A percentile compares a stretch with the other conserved stretches of the same genome.
These are phyloP conservation scores for Chalara sp. DNA, from an alignment of 2,329 filamentous ascomycete genomes.

Conservation along the genomic window DNA sequence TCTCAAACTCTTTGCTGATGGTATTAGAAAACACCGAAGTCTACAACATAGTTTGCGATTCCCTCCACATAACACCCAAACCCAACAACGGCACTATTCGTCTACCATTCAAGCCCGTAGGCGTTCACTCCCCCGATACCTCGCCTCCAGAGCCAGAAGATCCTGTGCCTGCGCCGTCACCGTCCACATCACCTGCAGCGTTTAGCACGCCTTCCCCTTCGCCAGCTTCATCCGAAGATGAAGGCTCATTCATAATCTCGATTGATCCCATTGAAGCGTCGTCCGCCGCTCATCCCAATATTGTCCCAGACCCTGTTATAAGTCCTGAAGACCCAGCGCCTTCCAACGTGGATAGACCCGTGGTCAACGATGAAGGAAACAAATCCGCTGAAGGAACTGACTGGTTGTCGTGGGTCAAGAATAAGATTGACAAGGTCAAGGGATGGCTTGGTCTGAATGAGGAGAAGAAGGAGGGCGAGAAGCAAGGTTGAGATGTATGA, in stretches of 20 bases:
- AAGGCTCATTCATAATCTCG: not conserved
- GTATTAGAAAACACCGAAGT: conserved; percentile 80
- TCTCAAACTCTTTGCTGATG: conserved; percentile 18
- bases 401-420: not conserved
- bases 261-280: not conserved
- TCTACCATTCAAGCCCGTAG: conserved; percentile 48
- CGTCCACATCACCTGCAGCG: not conserved
- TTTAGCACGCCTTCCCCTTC: not conserved
- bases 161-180: conserved; percentile 27
- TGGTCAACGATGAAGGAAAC: not conserved
- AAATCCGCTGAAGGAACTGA: not conserved
- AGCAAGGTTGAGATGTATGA: not conserved
- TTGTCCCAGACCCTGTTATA: not conserved
- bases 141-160: conserved; percentile 46
- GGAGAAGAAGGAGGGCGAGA: not conserved
- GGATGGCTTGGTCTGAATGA: not conserved
- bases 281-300: not conserved
- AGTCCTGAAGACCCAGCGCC: not conserved
- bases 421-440: not conserved
- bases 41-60: conserved; percentile 92
- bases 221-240: not conserved
- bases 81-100: conserved; percentile 85
- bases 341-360: not conserved
- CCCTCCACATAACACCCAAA: conserved; percentile 62
- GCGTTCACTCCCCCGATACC: conserved; percentile 44